These are phyloP conservation scores for Deakozyma indianensis DNA, from an alignment of 805 yeast genomes.

Conservation along the genomic window DNA sequence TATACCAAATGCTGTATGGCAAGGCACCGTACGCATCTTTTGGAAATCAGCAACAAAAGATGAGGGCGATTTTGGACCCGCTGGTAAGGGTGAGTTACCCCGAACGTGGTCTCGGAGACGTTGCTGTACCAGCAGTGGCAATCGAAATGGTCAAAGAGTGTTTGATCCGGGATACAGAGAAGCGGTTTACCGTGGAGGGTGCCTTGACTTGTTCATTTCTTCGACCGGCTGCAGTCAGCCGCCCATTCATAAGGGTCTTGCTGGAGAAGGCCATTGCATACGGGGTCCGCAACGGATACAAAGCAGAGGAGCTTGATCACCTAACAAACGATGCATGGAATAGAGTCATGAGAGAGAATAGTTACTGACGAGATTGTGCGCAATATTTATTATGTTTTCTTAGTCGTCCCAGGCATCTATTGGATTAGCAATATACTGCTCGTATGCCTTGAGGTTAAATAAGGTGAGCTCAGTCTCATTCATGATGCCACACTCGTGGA, in stretches of 20 bases:
- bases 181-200: neutral
- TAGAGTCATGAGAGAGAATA: neutral
- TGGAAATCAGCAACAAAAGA: slow-evolving; percentile 24
- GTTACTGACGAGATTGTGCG: neutral
- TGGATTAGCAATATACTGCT: slow-evolving; percentile 61
- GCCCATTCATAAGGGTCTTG: neutral
- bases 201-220: neutral
- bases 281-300: neutral
- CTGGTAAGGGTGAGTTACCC: neutral
- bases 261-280: neutral
- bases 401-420: slow-evolving; percentile 67
- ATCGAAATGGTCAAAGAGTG: neutral
- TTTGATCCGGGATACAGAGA: neutral
- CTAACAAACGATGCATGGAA: neutral
- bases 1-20: slow-evolving; percentile 92
- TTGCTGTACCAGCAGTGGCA: neutral
- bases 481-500: slow-evolving; percentile 35
- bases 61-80: neutral
- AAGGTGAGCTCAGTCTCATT: slow-evolving; percentile 88
- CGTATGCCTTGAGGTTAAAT: slow-evolving; percentile 58
- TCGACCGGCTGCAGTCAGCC: neutral
- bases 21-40: slow-evolving; percentile 57
- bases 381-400: neutral
- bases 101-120: neutral
- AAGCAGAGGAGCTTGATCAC: neutral